Evolutionary conservation across 805 yeast genomes (phyloP), one percentile per base, ranked within the genome.

Genomic region (Kregervanrija delftensis): DNA sequence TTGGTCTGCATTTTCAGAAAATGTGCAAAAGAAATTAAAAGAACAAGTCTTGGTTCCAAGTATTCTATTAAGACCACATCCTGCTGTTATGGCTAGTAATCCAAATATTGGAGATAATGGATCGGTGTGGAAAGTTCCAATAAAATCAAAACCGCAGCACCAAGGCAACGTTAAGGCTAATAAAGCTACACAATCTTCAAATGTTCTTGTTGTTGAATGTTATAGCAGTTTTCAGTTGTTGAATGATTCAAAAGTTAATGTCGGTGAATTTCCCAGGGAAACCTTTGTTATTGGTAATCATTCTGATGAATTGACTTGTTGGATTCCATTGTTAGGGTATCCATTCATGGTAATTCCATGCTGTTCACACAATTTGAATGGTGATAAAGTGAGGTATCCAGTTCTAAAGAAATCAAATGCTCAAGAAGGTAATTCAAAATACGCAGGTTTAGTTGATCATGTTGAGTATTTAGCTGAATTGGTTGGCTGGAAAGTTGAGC

Each of bases 281-380:
- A 83, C 96, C 0, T 91, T 91, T 56, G 64, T 90, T 33, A 89
- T 91, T 38, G 98, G 98, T 1, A 91, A 91, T 60, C 98, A 91
- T 59, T 86, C 96, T 1, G 98, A 91, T 61, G 98, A 91, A 59
- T 71, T 91, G 45, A 90, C 97, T 0, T 85, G 96, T 52, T 91
- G 98, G 97, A 81, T 91, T 33, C 98, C 98, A 3, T 66, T 91
- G 10, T 65, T 91, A 10, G 89, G 88, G 0, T 84, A 74, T 49
- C 96, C 96, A 6, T 91, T 87, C 60, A 69, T 91, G 70, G 96
- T 88, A 9, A 86, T 91, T 36, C 98, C 98, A 10, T 91, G 98
- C 61, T 91, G 98, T 61, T 89, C 97, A 0, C 96, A 91, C 63
- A 79, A 84, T 2, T 71, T 91, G 37, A 75, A 81, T 5, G 98